phyloP scores from a whole-genome alignment of 805 yeast genomes.

The Saturnispora ahearnii region DNA sequence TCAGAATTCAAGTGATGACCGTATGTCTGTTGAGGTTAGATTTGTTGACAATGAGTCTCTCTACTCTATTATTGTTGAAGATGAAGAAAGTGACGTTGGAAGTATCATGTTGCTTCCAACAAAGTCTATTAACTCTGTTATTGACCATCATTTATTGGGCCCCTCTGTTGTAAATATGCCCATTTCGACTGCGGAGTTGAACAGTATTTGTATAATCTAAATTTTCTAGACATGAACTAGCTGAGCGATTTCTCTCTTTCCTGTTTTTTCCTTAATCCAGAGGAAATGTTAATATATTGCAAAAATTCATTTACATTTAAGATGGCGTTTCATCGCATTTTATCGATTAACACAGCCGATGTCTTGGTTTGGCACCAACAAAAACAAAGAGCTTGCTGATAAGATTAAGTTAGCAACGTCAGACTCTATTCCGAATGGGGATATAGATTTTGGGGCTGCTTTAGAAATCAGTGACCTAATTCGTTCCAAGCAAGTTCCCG shows the following conservation, averaged over 20 bases:
- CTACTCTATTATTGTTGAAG: background rate
- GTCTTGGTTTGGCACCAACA: slow-evolving; percentile 43
- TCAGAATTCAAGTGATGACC: slow-evolving; percentile 23
- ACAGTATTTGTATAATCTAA: background rate
- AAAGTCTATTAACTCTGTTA: slow-evolving; percentile 14
- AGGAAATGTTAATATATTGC: background rate
- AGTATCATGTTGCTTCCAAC: slow-evolving; percentile 10
- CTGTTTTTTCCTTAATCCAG: too few relatives aligned
- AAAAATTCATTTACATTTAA: background rate
- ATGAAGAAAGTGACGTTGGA: slow-evolving; percentile 4
- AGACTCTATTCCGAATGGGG: slow-evolving; percentile 88
- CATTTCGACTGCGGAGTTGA: background rate
- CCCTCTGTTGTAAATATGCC: slow-evolving; percentile 14
- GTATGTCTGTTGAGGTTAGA: slow-evolving; percentile 12
- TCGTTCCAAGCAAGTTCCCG: slow-evolving; percentile 66
- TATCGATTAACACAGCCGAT: slow-evolving; percentile 18
- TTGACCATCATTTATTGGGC: slow-evolving; percentile 24
- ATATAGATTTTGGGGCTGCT: slow-evolving; percentile 60
- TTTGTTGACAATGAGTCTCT: slow-evolving; percentile 2
- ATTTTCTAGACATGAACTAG: background rate
- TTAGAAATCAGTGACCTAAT: slow-evolving; percentile 83
- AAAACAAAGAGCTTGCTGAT: slow-evolving; percentile 40
- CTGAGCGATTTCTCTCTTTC: background rate
- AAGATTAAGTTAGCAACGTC: slow-evolving; percentile 73
- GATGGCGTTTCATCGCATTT: background rate